Evolutionary conservation across 2,329 filamentous ascomycete genomes (phyloP), one percentile per base, ranked within the genome.

Genomic region (Monosporascus sp.): DNA sequence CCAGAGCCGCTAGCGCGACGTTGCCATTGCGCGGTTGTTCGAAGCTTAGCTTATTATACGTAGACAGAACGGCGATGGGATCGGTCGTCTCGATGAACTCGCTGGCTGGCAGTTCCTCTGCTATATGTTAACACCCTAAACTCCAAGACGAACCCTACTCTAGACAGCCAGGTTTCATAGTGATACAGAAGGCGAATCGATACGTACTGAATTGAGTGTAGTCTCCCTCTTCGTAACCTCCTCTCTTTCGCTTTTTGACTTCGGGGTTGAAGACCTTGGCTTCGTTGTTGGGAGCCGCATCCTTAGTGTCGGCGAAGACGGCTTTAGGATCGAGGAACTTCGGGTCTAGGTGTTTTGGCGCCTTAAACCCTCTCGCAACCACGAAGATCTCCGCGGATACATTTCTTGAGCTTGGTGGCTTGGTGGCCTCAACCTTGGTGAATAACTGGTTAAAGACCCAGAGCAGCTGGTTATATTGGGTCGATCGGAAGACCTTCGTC

Each of bases 361-460:
- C 93, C 74, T 97, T 97, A 78, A 85, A 99, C 20, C 93, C 94
- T 60, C 87, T 85, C 73, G 93, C 97, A 37, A 99, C 94, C 59
- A 97, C 93, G 76, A 99, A 99, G 41, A 97, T 97, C 77, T 99
- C 94, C 60, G 94, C 94, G 7, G 91, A 97, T 50, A 99, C 93
- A 65, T 96, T 97, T 77, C 94, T 82, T 8, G 91, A 96, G 0
- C 91, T 96, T 0, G 94, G 94, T 3, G 94, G 94, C 72, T 99
- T 99, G 5, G 94, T 99, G 48, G 95, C 93, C 69, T 99, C 93
- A 58, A 99, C 94, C 61, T 94, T 95, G 48, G 81, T 81, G 75
- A 99, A 99, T 1, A 99, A 80, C 71, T 99, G 94, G 69, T 96
- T 96, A 77, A 97, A 91, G 37, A 97, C 92, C 94, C 94, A 99